These are phyloP conservation scores for Hypoxylon sp. DNA, from an alignment of 2,329 filamentous ascomycete species.

Conservation along the genomic window DNA sequence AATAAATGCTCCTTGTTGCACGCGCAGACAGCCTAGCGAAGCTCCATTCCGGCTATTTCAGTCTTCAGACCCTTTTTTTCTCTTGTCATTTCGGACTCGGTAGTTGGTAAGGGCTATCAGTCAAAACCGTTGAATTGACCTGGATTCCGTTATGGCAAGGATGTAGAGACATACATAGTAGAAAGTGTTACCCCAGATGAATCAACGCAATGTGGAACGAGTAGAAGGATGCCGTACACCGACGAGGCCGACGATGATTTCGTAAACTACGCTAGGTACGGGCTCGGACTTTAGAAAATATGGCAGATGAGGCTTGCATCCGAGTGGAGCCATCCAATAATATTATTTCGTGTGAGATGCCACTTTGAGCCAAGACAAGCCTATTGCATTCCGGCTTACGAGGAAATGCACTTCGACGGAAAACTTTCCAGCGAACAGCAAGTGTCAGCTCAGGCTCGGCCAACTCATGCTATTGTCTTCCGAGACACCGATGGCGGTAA, in stretches of 20 bases:
- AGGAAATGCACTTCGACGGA: slow-evolving; percentile 33
- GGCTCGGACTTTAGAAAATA: slow-evolving; percentile 32
- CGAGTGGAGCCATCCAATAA: slow-evolving; percentile 31
- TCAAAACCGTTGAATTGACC: slow-evolving; percentile 3
- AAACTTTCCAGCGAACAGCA: slow-evolving; percentile 28
- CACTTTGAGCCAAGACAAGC: slow-evolving; percentile 27
- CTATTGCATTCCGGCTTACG: slow-evolving; percentile 33
- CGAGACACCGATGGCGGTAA: slow-evolving; percentile 31
- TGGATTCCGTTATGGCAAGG: slow-evolving; percentile 9
- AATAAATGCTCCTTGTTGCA: slow-evolving; percentile 36
- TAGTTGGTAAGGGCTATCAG: slow-evolving; percentile 28
- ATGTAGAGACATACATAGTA: slow-evolving; percentile 3
- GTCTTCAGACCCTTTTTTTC: slow-evolving; percentile 19
- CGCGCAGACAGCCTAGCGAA: slow-evolving; percentile 29
- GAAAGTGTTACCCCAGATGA: neutral
- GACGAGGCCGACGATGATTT: slow-evolving; percentile 27
- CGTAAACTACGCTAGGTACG: slow-evolving; percentile 20
- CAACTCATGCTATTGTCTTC: slow-evolving; percentile 26
- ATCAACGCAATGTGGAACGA: slow-evolving; percentile 16
- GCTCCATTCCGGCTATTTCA: slow-evolving; percentile 42
- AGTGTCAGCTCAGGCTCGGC: slow-evolving; percentile 13
- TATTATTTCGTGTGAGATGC: slow-evolving; percentile 22
- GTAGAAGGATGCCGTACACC: slow-evolving; percentile 14
- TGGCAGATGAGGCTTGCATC: slow-evolving; percentile 38
- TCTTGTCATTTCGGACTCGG: slow-evolving; percentile 32